phyloP scores from a whole-genome alignment of 129 eudicot species.

The Tagetes erecta region DNA sequence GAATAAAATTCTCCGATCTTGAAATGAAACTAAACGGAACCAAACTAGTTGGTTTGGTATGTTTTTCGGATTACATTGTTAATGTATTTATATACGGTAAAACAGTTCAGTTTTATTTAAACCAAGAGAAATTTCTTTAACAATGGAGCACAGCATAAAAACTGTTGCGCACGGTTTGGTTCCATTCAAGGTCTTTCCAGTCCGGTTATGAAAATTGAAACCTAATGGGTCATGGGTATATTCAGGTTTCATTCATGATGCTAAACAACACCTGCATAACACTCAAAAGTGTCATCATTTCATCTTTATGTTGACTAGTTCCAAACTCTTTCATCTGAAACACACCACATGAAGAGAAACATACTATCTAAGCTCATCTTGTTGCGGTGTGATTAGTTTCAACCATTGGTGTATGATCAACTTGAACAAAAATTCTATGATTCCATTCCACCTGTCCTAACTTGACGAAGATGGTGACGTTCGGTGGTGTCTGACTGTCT shows the following conservation, averaged over 20 bases:
- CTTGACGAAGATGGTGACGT: constrained; percentile 57
- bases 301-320: constrained; percentile 30
- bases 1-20: constrained; percentile 15
- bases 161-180: constrained; percentile 7
- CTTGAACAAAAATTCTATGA: constrained; percentile 58
- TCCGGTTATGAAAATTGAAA: neutral
- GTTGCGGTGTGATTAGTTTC: neutral
- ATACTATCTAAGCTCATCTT: no score
- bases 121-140: neutral
- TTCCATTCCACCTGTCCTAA: constrained; percentile 50
- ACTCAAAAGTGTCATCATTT: constrained; percentile 14
- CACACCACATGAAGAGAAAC: no score
- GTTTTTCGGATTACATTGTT: neutral
- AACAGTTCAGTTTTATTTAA: neutral
- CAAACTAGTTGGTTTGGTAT: constrained; percentile 3
- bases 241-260: neutral
- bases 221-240: neutral
- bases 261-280: neutral
- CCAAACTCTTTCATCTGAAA: constrained; percentile 4
- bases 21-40: constrained; percentile 7
- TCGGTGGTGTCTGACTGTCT: constrained; percentile 24
- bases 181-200: constrained; percentile 7
- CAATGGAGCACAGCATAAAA: neutral
- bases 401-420: constrained; percentile 45
- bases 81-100: neutral